Percentiles rank a stretch among this genome's conserved stretches.
Conservation (phyloP, 139 green algal species). For the Micromonas commoda region DNA sequence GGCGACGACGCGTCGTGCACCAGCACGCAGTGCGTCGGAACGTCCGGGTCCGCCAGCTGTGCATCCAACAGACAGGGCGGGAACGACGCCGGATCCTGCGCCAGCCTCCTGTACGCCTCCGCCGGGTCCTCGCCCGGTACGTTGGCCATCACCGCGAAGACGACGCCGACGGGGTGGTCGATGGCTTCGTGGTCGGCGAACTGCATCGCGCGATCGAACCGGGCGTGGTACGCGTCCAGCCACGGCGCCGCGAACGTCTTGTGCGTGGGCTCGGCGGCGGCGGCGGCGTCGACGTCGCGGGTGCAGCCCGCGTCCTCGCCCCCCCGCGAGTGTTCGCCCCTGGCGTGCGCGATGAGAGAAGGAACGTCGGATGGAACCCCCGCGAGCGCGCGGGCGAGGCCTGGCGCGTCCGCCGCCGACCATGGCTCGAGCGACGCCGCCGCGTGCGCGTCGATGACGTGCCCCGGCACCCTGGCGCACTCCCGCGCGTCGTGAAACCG, state of each 20-base stretch:
- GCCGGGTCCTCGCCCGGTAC: neutral
- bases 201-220: conserved; percentile 64
- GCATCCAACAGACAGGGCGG: conserved; percentile 2
- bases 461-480: conserved; percentile 44
- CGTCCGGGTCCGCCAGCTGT: conserved; percentile 51
- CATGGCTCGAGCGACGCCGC: neutral
- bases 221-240: conserved; percentile 62
- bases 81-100: neutral
- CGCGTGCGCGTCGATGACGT: conserved; percentile 54
- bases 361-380: neutral
- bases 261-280: too few relatives aligned
- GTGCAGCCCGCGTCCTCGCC: conserved; percentile 33
- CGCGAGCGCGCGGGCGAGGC: neutral
- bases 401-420: conserved; percentile 25
- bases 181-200: conserved; percentile 80
- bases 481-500: too few relatives aligned
- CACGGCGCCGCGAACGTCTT: too few relatives aligned
- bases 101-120: neutral
- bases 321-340: neutral
- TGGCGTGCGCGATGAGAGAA: neutral
- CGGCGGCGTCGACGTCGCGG: too few relatives aligned
- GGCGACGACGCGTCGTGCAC: conserved; percentile 52
- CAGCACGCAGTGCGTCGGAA: conserved; percentile 58
- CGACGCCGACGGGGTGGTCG: conserved; percentile 69
- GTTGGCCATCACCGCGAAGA: conserved; percentile 39